These are phyloP conservation scores for Sonneratia alba DNA, from an alignment of 345 rosid species.

Conservation along the genomic window DNA sequence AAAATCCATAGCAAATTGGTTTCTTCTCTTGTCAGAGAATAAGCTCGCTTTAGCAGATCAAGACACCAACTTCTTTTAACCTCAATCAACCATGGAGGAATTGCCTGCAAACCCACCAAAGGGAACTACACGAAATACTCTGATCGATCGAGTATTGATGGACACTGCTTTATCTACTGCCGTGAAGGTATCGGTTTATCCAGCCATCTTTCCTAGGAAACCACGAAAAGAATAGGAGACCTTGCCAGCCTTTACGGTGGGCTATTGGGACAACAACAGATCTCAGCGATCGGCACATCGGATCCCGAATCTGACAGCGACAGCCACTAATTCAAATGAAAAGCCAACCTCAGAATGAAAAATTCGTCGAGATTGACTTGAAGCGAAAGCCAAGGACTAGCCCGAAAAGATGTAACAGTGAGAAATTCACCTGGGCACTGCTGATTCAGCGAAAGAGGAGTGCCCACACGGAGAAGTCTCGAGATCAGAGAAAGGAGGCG, in stretches of 20 bases:
- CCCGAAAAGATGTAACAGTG: neutral
- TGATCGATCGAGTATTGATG: neutral
- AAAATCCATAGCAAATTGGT: neutral
- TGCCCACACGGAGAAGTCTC: slow-evolving; percentile 5
- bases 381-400: neutral
- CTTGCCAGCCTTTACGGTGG: neutral
- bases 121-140: neutral
- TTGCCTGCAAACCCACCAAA: neutral
- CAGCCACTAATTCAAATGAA: neutral
- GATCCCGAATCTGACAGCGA: neutral
- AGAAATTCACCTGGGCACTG: slow-evolving; percentile 4
- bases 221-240: neutral
- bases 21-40: neutral
- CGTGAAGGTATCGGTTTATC: neutral
- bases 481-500: slow-evolving; percentile 9
- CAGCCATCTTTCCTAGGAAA: slow-evolving; percentile 1
- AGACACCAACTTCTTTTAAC: neutral
- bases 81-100: neutral
- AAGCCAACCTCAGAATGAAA: neutral
- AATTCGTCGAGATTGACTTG: neutral
- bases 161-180: neutral
- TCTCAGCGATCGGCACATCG: slow-evolving; percentile 2
- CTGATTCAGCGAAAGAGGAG: slow-evolving; percentile 3
- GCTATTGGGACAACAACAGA: neutral
- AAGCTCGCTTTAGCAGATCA: neutral